Evolutionary conservation across 2,329 filamentous ascomycete genomes (phyloP).

Genomic region (Aspergillus neoniger): DNA sequence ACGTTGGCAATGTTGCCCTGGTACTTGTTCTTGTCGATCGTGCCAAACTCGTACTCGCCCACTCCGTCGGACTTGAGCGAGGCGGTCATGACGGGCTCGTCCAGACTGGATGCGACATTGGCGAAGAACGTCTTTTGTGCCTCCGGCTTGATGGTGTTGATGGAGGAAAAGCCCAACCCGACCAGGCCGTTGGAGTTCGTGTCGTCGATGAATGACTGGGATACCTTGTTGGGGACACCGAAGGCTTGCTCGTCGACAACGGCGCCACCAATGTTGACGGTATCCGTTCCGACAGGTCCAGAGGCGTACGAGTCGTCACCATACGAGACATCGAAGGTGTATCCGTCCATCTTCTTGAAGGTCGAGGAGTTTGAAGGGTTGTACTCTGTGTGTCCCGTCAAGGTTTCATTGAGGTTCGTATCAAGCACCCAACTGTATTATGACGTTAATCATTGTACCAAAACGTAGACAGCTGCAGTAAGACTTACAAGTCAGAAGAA

Average conservation of each 20-base stretch:
- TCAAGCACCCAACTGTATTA: slow-evolving; percentile 67
- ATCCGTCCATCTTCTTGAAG: slow-evolving; percentile 52
- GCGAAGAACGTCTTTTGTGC: slow-evolving; percentile 74
- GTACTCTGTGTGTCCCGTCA: slow-evolving; percentile 57
- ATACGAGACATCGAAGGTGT: slow-evolving; percentile 66
- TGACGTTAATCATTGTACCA: background rate
- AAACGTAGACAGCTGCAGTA: background rate
- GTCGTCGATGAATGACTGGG: slow-evolving; percentile 60
- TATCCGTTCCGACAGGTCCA: slow-evolving; percentile 67
- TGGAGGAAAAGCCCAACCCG: slow-evolving; percentile 65
- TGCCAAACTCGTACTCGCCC: slow-evolving; percentile 74
- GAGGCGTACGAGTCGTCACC: slow-evolving; percentile 66
- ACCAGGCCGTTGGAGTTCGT: slow-evolving; percentile 68
- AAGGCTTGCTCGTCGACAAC: slow-evolving; percentile 64
- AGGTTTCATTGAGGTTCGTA: slow-evolving; percentile 53
- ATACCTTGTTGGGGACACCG: slow-evolving; percentile 64
- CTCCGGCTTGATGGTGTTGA: slow-evolving; percentile 66
- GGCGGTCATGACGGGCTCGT: slow-evolving; percentile 70
- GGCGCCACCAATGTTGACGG: slow-evolving; percentile 67
- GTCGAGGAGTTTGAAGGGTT: slow-evolving; percentile 55
- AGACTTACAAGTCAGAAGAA: slow-evolving; percentile 66
- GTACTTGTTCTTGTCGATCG: slow-evolving; percentile 66
- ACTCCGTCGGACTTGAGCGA: slow-evolving; percentile 61
- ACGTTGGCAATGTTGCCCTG: slow-evolving; percentile 63
- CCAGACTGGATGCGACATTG: slow-evolving; percentile 63